These are phyloP conservation scores for Rosa hybrid DNA, from an alignment of 331 rosid species.

Conservation along the genomic window DNA sequence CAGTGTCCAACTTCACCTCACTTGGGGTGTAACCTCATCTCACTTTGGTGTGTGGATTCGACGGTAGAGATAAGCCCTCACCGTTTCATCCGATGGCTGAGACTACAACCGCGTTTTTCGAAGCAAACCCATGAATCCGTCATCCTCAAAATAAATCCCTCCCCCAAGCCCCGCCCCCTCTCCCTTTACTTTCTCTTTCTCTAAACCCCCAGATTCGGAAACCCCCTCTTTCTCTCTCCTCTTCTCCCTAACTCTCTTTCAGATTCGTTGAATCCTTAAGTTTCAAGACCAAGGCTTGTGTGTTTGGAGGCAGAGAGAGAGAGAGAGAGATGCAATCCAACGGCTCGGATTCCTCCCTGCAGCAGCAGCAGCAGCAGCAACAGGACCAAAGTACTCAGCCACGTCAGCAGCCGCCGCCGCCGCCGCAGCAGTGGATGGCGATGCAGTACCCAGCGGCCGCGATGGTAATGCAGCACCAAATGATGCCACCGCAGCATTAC, in stretches of 20 bases:
- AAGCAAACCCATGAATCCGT: constrained; percentile 71
- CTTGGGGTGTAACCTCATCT: constrained; percentile 31
- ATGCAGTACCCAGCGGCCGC: constrained; percentile 92
- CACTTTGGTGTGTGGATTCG: constrained; percentile 21
- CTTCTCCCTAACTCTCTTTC: constrained; percentile 21
- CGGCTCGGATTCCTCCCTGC: constrained; percentile 78
- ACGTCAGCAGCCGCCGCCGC: constrained; percentile 34
- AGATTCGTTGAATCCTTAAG: neutral
- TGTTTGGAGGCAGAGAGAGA: neutral
- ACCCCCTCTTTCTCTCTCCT: constrained; percentile 29
- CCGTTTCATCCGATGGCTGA: constrained; percentile 45
- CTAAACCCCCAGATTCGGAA: constrained; percentile 36
- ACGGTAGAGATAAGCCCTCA: constrained; percentile 35
- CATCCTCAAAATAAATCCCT: constrained; percentile 45
- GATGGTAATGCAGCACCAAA: constrained; percentile 96
- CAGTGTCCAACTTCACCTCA: constrained; percentile 8
- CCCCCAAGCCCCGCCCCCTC: constrained; percentile 2
- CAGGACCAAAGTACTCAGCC: constrained; percentile 36
- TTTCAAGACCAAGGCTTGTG: neutral
- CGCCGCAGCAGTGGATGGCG: constrained; percentile 74
- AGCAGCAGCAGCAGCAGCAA: constrained; percentile 14
- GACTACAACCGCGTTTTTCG: constrained; percentile 55
- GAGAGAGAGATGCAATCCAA: constrained; percentile 63
- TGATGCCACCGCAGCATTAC: constrained; percentile 86
- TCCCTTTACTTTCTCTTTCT: constrained; percentile 15